These are phyloP conservation scores for Aspergillus tanneri DNA, from an alignment of 2,329 filamentous ascomycete genomes.

Conservation along the genomic window DNA sequence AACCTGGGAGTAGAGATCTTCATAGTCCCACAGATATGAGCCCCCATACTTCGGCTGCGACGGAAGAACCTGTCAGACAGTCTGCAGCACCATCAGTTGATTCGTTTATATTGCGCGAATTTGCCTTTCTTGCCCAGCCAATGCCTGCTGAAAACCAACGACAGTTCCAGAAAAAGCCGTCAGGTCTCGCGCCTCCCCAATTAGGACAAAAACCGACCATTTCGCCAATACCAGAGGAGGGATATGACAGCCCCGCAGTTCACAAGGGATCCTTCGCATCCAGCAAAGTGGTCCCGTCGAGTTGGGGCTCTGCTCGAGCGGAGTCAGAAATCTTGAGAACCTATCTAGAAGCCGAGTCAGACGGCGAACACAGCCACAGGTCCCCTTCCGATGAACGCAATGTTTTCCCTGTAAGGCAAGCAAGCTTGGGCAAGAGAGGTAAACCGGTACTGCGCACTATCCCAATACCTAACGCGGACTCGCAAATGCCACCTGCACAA, in stretches of 20 bases:
- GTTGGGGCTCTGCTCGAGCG: conserved; percentile 57
- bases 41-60: conserved; percentile 28
- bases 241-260: conserved; percentile 51
- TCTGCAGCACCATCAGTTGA: conserved; percentile 26
- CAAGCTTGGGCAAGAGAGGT: conserved; percentile 44
- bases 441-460: conserved; percentile 46
- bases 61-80: conserved; percentile 31
- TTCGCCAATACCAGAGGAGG: conserved; percentile 74
- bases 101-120: conserved; percentile 32
- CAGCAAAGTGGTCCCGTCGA: conserved; percentile 69
- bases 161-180: conserved; percentile 26
- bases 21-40: conserved; percentile 25
- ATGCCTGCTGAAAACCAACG: conserved; percentile 22
- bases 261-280: conserved; percentile 64
- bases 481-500: conserved; percentile 16
- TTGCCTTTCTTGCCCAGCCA: conserved; percentile 21
- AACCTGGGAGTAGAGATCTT: conserved; percentile 19
- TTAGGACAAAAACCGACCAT: conserved; percentile 52
- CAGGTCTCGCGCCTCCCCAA: conserved; percentile 30
- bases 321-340: conserved; percentile 48
- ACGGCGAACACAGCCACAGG: conserved; percentile 20
- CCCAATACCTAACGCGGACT: conserved; percentile 30
- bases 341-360: conserved; percentile 33
- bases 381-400: conserved; percentile 20
- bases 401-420: conserved; percentile 39